Base-by-base conservation (phyloP, 768 basidiomycete genomes). In the Podaxis sp. region DNA sequence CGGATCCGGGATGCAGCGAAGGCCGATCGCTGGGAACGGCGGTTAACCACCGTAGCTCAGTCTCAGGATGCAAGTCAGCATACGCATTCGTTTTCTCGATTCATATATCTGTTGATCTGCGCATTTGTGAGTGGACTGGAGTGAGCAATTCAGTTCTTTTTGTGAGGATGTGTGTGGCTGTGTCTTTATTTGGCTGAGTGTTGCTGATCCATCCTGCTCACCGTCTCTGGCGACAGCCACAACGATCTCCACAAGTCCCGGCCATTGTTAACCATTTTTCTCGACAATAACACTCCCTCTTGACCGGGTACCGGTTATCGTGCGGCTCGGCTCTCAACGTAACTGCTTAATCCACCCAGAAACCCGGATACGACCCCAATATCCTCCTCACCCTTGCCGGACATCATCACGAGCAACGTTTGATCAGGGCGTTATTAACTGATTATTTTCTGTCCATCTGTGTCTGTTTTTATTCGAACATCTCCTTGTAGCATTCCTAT, bases 121-220 rank as follows among this genome's bases (percentile, higher is more conserved):
- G 14, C 13, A 51, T 32, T 35, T 51, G 27, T 35, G 18, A n/a
- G 10, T 14, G 13, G 54, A 23, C 52, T 38, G 52, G 35, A 16
- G 13, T 36, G 23, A 2, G 7, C 2, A 44, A 44, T 44, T 44
- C 6, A 44, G 18, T 28, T 23, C 16, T 51, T 21, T 40, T 23
- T 23, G 52, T 37, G 36, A 27, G 37, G 36, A 21, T 2, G 18
- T 25, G 18, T 25, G 57, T 59, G 57, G 57, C 57, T 50, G 50
- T 59, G 57, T 27, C 1, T 27, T 40, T 59, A 36, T 51, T 59
- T 59, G 57, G 57, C 38, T 50, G 32, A 32, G 28, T 14, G 5
- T 48, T 28, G 25, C 47, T 21, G 42, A 50, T 36, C n/a, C 6
- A 23, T 48, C 56, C 35, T 48, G 35, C 23, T 23, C 47, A 48